phyloP scores from a whole-genome alignment of 1,284 basidiomycete genomes.

The Sanghuangporus weigelae region DNA sequence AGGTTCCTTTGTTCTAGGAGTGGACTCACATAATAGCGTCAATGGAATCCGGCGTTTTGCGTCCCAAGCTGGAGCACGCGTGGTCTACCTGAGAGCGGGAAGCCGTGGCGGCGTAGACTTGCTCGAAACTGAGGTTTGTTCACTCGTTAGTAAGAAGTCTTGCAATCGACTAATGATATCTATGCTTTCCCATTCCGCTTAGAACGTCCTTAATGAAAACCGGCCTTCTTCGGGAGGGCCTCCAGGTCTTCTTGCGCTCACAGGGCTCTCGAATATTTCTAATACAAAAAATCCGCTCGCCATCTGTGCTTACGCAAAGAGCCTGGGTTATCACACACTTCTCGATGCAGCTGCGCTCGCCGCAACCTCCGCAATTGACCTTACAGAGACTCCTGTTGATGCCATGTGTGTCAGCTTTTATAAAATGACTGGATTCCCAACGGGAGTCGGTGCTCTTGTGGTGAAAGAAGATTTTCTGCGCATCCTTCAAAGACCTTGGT shows the following conservation, averaged over 20 bases:
- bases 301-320: constrained; percentile 54
- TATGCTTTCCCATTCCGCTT: background rate
- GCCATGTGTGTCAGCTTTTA: constrained; percentile 83
- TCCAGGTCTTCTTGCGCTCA: constrained; percentile 65
- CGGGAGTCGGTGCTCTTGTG: constrained; percentile 76
- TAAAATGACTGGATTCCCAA: constrained; percentile 88
- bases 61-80: constrained; percentile 42
- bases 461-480: constrained; percentile 63
- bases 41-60: constrained; percentile 78
- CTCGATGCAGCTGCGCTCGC: constrained; percentile 77
- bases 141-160: background rate
- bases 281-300: constrained; percentile 58
- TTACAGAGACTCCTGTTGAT: constrained; percentile 62
- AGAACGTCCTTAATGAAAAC: constrained; percentile 31
- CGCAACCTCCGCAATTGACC: constrained; percentile 61
- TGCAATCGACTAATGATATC: background rate
- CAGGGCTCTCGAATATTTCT: constrained; percentile 76
- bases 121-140: constrained; percentile 45
- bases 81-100: constrained; percentile 61
- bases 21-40: constrained; percentile 79
- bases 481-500: constrained; percentile 68
- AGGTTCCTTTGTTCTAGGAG: constrained; percentile 57
- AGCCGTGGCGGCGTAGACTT: constrained; percentile 57
- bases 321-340: constrained; percentile 67
- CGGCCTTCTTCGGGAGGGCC: constrained; percentile 38